Percentiles rank a stretch among this genome's conserved stretches.
These are phyloP conservation scores for Beauveria sp. DNA, from an alignment of 2,329 filamentous ascomycete species.

Conservation along the genomic window DNA sequence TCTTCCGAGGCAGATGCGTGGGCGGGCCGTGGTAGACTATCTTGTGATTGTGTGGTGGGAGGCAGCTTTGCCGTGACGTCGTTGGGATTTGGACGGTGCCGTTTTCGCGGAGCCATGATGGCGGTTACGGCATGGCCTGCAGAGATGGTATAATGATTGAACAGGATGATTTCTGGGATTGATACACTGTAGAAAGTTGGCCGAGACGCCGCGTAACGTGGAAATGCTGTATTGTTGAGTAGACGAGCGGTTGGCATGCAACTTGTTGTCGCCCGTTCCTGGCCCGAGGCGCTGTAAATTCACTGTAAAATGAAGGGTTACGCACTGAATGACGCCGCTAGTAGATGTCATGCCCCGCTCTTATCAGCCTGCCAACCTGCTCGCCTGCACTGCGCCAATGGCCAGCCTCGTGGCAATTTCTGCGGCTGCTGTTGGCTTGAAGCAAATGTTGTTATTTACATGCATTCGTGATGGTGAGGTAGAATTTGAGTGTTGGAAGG, in stretches of 20 bases:
- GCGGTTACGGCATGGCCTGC: neutral
- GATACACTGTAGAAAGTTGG: neutral
- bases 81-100: constrained; percentile 23
- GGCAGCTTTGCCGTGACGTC: constrained; percentile 14
- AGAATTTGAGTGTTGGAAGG: neutral
- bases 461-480: neutral
- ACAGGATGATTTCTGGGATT: neutral
- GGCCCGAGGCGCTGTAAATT: neutral
- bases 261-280: neutral
- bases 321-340: neutral
- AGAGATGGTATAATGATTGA: neutral
- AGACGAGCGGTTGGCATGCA: constrained; percentile 2
- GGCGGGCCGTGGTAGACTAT: constrained; percentile 5
- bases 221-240: constrained; percentile 2
- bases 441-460: neutral
- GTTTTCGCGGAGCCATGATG: constrained; percentile 27
- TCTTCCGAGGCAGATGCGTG: constrained; percentile 14
- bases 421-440: neutral
- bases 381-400: neutral
- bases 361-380: neutral
- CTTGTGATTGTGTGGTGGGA: constrained; percentile 13
- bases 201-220: neutral
- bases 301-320: neutral
- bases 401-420: neutral
- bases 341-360: neutral